Conservation (phyloP, 2,329 filamentous ascomycete species). For the Neonectria ditissima region DNA sequence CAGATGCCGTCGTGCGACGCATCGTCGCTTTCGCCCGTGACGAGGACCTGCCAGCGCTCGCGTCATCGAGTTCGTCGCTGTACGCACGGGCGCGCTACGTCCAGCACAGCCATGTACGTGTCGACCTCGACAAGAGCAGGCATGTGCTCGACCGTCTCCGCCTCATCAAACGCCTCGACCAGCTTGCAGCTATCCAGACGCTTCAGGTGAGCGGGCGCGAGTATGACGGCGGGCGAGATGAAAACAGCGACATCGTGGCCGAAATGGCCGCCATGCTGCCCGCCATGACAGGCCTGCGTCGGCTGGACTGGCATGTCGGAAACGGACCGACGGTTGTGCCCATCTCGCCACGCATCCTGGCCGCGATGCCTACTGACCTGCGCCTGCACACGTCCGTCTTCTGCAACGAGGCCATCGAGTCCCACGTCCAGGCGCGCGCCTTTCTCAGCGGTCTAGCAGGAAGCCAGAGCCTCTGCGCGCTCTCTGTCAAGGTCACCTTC, state of each 20-base stretch:
- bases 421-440: slow-evolving; percentile 11
- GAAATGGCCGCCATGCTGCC: slow-evolving; percentile 1
- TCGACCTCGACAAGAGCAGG: slow-evolving; percentile 18
- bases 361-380: not conserved
- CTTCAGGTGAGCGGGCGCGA: slow-evolving; percentile 11
- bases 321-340: not conserved
- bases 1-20: slow-evolving; percentile 11
- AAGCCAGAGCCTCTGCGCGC: slow-evolving; percentile 11
- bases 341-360: slow-evolving; percentile 13
- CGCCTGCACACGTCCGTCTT: slow-evolving; percentile 18
- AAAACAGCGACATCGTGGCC: slow-evolving; percentile 11
- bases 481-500: slow-evolving; percentile 16
- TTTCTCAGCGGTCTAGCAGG: slow-evolving; percentile 9
- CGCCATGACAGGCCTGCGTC: slow-evolving; percentile 17
- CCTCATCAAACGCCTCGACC: slow-evolving; percentile 19
- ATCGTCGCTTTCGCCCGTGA: slow-evolving; percentile 15
- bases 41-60: not conserved
- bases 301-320: slow-evolving; percentile 18
- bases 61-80: not conserved
- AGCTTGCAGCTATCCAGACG: slow-evolving; percentile 16
- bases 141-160: slow-evolving; percentile 11
- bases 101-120: slow-evolving; percentile 16
- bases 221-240: not conserved
- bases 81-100: slow-evolving; percentile 19
- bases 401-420: slow-evolving; percentile 8